Evolutionary conservation across 768 basidiomycete genomes (phyloP).

Genomic region (Antrodiella citrinella): DNA sequence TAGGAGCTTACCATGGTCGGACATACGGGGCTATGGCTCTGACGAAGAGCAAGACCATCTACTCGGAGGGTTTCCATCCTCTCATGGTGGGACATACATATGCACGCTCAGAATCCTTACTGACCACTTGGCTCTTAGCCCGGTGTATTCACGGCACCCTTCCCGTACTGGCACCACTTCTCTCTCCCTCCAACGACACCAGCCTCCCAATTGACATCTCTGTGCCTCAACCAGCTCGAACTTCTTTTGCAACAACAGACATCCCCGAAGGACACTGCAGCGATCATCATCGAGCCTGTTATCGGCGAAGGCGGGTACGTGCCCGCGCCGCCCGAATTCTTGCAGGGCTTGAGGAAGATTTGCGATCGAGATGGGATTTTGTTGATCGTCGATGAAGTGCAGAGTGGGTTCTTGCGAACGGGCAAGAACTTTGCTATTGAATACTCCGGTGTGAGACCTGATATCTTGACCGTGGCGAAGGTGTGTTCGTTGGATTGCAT

Average conservation of each 20-base stretch:
- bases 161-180: slow-evolving; percentile 90
- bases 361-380: slow-evolving; percentile 85
- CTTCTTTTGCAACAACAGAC: slow-evolving; percentile 76
- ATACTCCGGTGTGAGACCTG: slow-evolving; percentile 78
- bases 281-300: slow-evolving; percentile 90
- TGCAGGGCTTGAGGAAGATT: slow-evolving; percentile 71
- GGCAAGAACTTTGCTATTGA: slow-evolving; percentile 79
- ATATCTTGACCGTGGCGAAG: slow-evolving; percentile 88
- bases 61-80: slow-evolving; percentile 70
- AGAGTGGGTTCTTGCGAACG: slow-evolving; percentile 85
- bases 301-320: slow-evolving; percentile 96
- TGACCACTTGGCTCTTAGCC: slow-evolving; percentile 40
- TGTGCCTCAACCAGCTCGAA: slow-evolving; percentile 75
- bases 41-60: slow-evolving; percentile 91
- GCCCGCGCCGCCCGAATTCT: slow-evolving; percentile 71
- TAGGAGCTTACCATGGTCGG: slow-evolving; percentile 73
- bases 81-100: slow-evolving; percentile 53
- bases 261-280: slow-evolving; percentile 79
- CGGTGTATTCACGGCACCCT: slow-evolving; percentile 73
- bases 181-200: slow-evolving; percentile 49
- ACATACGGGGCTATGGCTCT: slow-evolving; percentile 91
- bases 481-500: too few relatives aligned
- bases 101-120: neutral
- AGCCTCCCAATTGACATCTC: slow-evolving; percentile 45
- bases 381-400: slow-evolving; percentile 81